A percentile compares a stretch with the other conserved stretches of the same genome.
These are phyloP conservation scores for Acacia confusa DNA, from an alignment of 306 rosid genomes.

Conservation along the genomic window DNA sequence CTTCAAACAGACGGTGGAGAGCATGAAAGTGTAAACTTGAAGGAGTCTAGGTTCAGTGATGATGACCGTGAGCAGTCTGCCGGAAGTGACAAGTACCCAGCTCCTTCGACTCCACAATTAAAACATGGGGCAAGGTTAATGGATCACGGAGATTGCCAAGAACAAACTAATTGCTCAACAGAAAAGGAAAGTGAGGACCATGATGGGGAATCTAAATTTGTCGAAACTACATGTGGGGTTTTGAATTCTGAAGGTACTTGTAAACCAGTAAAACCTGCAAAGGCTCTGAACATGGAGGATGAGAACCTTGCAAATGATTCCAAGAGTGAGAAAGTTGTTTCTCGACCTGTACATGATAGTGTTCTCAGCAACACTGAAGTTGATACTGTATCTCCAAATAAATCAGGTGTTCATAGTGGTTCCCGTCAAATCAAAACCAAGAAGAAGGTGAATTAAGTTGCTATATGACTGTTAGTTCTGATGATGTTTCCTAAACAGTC, in stretches of 20 bases:
- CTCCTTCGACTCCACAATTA: slow-evolving; percentile 93
- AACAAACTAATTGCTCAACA: slow-evolving; percentile 63
- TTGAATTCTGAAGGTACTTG: slow-evolving; percentile 46
- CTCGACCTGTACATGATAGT: slow-evolving; percentile 37
- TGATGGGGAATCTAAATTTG: slow-evolving; percentile 72
- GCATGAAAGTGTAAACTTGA: slow-evolving; percentile 32
- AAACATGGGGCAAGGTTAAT: slow-evolving; percentile 62
- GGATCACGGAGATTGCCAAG: slow-evolving; percentile 87
- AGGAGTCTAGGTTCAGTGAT: slow-evolving; percentile 34
- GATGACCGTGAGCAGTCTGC: slow-evolving; percentile 53
- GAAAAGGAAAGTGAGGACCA: slow-evolving; percentile 75
- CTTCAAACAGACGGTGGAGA: slow-evolving; percentile 50
- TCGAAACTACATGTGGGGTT: slow-evolving; percentile 61
- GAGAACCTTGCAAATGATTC: slow-evolving; percentile 46
- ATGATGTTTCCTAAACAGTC: slow-evolving; percentile 6
- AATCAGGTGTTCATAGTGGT: slow-evolving; percentile 39
- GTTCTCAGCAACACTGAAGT: slow-evolving; percentile 34
- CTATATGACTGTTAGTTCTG: slow-evolving; percentile 15
- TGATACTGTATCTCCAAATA: slow-evolving; percentile 41
- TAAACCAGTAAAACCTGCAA: slow-evolving; percentile 41
- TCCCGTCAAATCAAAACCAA: slow-evolving; percentile 47
- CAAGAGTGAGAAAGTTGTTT: slow-evolving; percentile 38
- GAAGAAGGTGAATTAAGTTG: slow-evolving; percentile 76
- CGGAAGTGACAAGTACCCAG: slow-evolving; percentile 79
- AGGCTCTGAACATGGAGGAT: slow-evolving; percentile 48